Conservation (phyloP, 1,139 yeast genomes). For the Suhomyces bokatorum region DNA sequence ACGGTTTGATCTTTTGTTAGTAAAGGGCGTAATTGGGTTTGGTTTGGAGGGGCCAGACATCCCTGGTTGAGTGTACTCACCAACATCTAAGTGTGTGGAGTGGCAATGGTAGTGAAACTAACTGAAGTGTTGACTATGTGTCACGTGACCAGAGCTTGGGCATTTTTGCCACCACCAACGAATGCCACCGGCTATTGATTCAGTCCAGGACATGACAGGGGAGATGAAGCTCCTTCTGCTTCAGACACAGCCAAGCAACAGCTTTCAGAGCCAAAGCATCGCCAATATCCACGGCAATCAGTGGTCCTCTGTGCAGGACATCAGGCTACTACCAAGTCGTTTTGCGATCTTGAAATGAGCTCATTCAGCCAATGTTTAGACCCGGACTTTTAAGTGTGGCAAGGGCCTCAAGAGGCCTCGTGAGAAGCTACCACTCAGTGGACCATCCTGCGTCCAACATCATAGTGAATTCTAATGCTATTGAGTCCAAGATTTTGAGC, state of each 20-base stretch:
- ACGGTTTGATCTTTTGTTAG: slow-evolving; percentile 51
- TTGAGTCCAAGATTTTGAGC: slow-evolving; percentile 37
- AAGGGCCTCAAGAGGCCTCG: neutral
- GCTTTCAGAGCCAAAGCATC: too few relatives aligned
- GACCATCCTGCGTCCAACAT: slow-evolving; percentile 38
- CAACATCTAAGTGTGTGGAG: slow-evolving; percentile 2
- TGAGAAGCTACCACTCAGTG: slow-evolving; percentile 33
- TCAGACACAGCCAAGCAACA: too few relatives aligned
- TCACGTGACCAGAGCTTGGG: too few relatives aligned
- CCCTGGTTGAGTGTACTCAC: slow-evolving; percentile 1
- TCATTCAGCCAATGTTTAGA: slow-evolving; percentile 5
- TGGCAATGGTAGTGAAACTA: neutral
- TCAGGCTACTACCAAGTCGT: neutral
- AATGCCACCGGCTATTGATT: too few relatives aligned
- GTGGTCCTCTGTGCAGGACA: neutral
- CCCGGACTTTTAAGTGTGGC: slow-evolving; percentile 4
- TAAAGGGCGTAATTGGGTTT: neutral
- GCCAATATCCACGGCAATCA: neutral
- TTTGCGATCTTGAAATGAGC: neutral
- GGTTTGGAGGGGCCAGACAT: too few relatives aligned
- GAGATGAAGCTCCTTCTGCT: too few relatives aligned
- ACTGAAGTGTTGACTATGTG: too few relatives aligned
- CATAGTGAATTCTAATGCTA: slow-evolving; percentile 29
- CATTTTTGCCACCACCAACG: too few relatives aligned
- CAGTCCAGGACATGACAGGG: too few relatives aligned